Evolutionary conservation across 768 basidiomycete genomes (phyloP).

Genomic region (Rhizopogon vesiculosus): DNA sequence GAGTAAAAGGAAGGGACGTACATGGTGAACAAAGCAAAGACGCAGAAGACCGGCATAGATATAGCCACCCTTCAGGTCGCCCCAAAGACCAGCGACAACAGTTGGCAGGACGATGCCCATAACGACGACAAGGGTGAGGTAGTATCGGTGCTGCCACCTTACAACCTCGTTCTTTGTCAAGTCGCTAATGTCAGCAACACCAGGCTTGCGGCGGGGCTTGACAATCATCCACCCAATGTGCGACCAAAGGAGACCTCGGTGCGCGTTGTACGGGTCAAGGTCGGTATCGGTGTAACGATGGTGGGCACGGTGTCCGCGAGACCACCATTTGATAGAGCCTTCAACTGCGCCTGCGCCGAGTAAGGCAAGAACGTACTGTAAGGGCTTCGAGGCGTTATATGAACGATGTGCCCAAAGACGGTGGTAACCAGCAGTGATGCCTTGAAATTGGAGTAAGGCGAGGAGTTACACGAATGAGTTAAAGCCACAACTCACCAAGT

Average conservation of each 20-base stretch:
- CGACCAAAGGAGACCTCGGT: constrained; percentile 81
- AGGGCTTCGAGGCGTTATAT: constrained; percentile 84
- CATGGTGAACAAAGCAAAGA: constrained; percentile 84
- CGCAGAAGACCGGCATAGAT: constrained; percentile 79
- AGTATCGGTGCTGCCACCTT: constrained; percentile 84
- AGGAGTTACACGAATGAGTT: constrained; percentile 36
- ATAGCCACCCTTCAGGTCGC: constrained; percentile 82
- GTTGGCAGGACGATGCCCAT: constrained; percentile 77
- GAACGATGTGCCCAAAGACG: constrained; percentile 95
- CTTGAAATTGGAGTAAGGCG: constrained; percentile 27
- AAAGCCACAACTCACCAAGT: constrained; percentile 52
- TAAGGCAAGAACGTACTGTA: constrained; percentile 82
- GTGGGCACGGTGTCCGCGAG: constrained; percentile 94
- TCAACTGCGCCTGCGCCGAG: constrained; percentile 91
- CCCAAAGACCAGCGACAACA: constrained; percentile 74
- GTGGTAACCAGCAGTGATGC: constrained; percentile 94
- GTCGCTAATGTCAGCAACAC: constrained; percentile 87
- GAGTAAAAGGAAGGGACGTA: constrained; percentile 31
- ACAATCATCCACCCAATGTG: constrained; percentile 93
- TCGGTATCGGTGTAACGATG: constrained; percentile 97
- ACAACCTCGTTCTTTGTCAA: constrained; percentile 76
- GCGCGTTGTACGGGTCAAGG: constrained; percentile 93
- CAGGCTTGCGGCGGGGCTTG: constrained; percentile 85
- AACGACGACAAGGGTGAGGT: constrained; percentile 60
- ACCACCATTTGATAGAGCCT: constrained; percentile 99